These are phyloP conservation scores for Taphrina betulina DNA, from an alignment of 1,139 yeast species.

Conservation along the genomic window DNA sequence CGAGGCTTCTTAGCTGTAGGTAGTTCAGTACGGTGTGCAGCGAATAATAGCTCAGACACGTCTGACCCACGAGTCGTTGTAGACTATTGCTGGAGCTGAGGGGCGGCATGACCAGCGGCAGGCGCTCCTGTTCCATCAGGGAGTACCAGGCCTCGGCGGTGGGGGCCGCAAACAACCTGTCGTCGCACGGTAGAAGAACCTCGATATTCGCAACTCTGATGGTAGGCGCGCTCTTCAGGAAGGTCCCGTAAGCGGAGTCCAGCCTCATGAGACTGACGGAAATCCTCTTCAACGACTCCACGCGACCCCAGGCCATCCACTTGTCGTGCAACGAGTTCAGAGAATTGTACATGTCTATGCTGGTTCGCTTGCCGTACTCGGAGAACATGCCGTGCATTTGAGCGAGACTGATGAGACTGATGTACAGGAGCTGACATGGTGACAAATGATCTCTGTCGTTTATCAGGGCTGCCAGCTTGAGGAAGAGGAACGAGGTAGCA, in stretches of 20 bases:
- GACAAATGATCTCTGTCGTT: slow-evolving; percentile 28
- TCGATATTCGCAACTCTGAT: slow-evolving; percentile 22
- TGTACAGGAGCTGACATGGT: slow-evolving; percentile 28
- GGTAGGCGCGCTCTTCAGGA: slow-evolving; percentile 13
- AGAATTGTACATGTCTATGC: slow-evolving; percentile 1
- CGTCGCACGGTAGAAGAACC: slow-evolving; percentile 30
- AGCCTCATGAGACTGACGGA: slow-evolving; percentile 23
- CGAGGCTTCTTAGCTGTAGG: slow-evolving; percentile 18
- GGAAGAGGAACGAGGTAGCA: slow-evolving; percentile 29
- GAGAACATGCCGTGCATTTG: slow-evolving; percentile 31
- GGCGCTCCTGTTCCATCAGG: slow-evolving; percentile 1
- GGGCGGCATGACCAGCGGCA: slow-evolving; percentile 27
- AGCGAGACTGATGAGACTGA: slow-evolving; percentile 27
- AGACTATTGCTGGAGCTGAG: slow-evolving; percentile 5
- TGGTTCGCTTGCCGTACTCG: slow-evolving; percentile 16
- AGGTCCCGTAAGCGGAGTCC: slow-evolving; percentile 29
- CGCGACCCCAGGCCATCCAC: slow-evolving; percentile 31
- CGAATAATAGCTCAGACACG: slow-evolving; percentile 25
- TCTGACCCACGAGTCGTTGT: slow-evolving; percentile 5
- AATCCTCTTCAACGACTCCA: slow-evolving; percentile 26
- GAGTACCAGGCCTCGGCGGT: slow-evolving; percentile 25
- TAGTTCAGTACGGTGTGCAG: slow-evolving; percentile 29
- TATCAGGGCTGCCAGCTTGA: slow-evolving; percentile 26
- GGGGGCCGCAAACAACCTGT: slow-evolving; percentile 20
- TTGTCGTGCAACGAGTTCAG: slow-evolving; percentile 7